phyloP scores from a whole-genome alignment of 768 basidiomycete species.

The Tricholoma flavovirens region DNA sequence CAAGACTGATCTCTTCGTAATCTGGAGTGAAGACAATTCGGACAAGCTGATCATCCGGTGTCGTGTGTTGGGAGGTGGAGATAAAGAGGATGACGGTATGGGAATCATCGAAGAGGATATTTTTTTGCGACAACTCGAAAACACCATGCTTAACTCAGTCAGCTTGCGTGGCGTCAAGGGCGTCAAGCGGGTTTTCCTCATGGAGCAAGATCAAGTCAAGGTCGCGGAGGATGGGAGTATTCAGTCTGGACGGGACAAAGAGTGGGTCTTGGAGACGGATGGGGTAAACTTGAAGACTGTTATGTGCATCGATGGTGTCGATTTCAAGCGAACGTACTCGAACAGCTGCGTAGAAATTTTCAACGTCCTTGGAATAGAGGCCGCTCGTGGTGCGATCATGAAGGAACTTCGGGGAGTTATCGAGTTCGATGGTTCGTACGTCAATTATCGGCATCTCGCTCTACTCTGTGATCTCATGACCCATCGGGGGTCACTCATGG shows the following conservation, averaged over 20 bases:
- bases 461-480: conserved; percentile 99
- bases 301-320: conserved; percentile 93
- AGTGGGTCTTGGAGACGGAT: conserved; percentile 98
- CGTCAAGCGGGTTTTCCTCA: conserved; percentile 90
- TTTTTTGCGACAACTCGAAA: conserved; percentile 93
- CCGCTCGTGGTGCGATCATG: conserved; percentile 90
- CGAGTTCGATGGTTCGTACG: conserved; percentile 98
- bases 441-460: conserved; percentile 96
- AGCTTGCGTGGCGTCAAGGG: conserved; percentile 88
- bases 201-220: conserved; percentile 75
- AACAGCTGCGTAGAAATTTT: conserved; percentile 97
- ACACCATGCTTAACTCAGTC: conserved; percentile 94
- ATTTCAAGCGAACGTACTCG: conserved; percentile 88
- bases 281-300: conserved; percentile 95
- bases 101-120: conserved; percentile 85
- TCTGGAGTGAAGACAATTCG: conserved; percentile 98
- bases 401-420: conserved; percentile 93
- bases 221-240: conserved; percentile 63
- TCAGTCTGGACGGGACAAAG: conserved; percentile 57
- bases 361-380: conserved; percentile 94
- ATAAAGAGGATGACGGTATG: conserved; percentile 81
- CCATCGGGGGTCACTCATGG: conserved; percentile 90
- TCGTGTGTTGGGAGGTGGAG: conserved; percentile 78
- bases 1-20: conserved; percentile 94
- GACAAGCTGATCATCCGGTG: conserved; percentile 97